Base-by-base conservation (phyloP, 73 alveolate genomes). In the Uronychia setigera region DNA sequence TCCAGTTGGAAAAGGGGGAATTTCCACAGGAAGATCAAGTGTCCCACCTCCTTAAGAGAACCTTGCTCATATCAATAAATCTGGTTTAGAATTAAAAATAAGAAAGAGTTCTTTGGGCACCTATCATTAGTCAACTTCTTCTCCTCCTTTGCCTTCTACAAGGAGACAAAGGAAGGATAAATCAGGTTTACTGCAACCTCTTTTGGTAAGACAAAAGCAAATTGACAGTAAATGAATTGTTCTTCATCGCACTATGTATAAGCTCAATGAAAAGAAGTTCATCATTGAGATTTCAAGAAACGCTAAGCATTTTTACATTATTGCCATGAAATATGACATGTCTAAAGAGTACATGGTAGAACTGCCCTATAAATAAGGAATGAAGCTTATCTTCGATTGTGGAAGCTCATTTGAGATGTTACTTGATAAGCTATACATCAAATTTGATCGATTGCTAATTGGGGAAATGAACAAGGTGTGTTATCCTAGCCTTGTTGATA, bases 211-310 rank as follows among this genome's bases (percentile, higher is more conserved):
- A 34, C 25, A 5, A 19, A 19, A 46, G 67, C n/a, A 5, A 5
- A 19, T 46, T 5, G 67, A 46, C 67, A 5, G n/a, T 46, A 46
- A 5, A 5, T 19, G 67, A 11, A 19, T 46, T 5, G 67, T 46
- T 19, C 67, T 46, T 11, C 19, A 46, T 19, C 5, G 67, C n/a
- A 46, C 67, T 19, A 5, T 46, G n/a, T 46, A 46, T 19, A 46
- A 26, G 0, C 19, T 78, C 0, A 27, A 34, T 25, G 84, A 78
- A 26, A 29, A 31, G 30, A n/a, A 78, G 1, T 78, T 19, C 31
- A 78, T 78, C 13, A 76, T 78, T 28, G 84, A 78, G 78, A 78
- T 78, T 0, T 26, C 32, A 34, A 78, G 26, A 13, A 31, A n/a
- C 31, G 26, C n/a, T 13, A 78, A 34, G 60, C 35, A n/a, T 31